A percentile compares a stretch with the other conserved stretches of the same genome.
phyloP scores from a whole-genome alignment of 306 rosid species.

The Quercus engelmannii region DNA sequence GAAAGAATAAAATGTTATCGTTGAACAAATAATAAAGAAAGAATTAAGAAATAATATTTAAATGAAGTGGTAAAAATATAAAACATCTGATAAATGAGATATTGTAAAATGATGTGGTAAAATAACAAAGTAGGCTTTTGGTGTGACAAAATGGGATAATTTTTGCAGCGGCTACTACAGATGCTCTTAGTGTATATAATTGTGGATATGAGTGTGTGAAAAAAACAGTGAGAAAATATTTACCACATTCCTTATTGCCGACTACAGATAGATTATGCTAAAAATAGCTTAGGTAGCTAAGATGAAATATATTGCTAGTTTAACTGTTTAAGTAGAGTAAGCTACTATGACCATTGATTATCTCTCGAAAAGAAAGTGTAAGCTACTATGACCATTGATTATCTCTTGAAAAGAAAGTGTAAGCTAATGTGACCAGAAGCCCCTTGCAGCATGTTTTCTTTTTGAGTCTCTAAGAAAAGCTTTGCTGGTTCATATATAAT shows the following conservation, averaged over 20 bases:
- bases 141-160: no score
- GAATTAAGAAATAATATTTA: no score
- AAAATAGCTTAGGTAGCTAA: neutral
- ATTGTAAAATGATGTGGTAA: no score
- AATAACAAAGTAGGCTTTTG: no score
- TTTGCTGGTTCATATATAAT: neutral
- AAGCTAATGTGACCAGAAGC: neutral
- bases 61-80: no score
- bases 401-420: neutral
- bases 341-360: neutral
- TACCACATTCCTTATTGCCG: neutral
- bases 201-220: no score
- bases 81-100: no score
- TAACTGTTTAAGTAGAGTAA: neutral
- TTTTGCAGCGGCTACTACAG: no score
- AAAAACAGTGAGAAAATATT: no score
- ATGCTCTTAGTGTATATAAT: no score
- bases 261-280: neutral
- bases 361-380: neutral
- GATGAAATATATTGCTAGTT: neutral
- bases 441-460: neutral
- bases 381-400: neutral
- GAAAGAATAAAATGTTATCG: no score
- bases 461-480: neutral
- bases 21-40: no score